phyloP scores from a whole-genome alignment of 1,284 basidiomycete species.

The Cutaneotrichosporon sp. region DNA sequence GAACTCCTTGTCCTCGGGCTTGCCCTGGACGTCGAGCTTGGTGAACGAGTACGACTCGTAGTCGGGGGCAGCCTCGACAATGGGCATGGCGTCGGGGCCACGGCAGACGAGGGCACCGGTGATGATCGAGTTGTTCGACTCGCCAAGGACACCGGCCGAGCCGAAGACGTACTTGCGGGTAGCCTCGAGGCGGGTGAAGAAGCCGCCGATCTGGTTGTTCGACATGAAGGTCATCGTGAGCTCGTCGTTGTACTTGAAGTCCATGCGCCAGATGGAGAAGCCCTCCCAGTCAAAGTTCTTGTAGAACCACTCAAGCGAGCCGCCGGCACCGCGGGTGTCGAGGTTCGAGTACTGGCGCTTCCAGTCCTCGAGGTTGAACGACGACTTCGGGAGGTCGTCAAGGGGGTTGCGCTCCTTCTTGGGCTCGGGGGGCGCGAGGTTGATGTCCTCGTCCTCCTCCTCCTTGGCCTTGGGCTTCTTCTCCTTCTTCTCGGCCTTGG shows the following conservation, averaged over 20 bases:
- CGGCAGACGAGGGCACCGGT: conserved; percentile 78
- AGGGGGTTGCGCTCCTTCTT: conserved; percentile 92
- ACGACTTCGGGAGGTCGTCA: conserved; percentile 85
- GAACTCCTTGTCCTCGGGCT: conserved; percentile 73
- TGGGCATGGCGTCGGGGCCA: conserved; percentile 66
- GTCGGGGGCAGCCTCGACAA: conserved; percentile 85
- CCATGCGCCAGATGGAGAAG: conserved; percentile 81
- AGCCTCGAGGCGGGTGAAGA: conserved; percentile 94
- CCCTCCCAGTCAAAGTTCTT: conserved; percentile 87
- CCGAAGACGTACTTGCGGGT: conserved; percentile 95
- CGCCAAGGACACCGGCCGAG: conserved; percentile 86
- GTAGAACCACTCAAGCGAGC: conserved; percentile 75
- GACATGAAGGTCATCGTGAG: conserved; percentile 93
- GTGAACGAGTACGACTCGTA: conserved; percentile 81
- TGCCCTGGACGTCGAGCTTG: conserved; percentile 62
- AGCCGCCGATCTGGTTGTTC: conserved; percentile 75
- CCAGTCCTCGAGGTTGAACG: conserved; percentile 96
- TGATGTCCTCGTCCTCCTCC: conserved; percentile 65
- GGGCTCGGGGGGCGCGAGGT: conserved; percentile 62
- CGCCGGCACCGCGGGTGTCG: conserved; percentile 85
- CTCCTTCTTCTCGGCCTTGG: conserved; percentile 60
- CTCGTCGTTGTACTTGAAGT: conserved; percentile 96
- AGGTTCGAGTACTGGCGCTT: conserved; percentile 98
- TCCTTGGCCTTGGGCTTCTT: conserved; percentile 59
- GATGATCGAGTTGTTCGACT: conserved; percentile 73